Evolutionary conservation across 1,284 basidiomycete species (phyloP).

Genomic region (Tranzscheliella williamsii): DNA sequence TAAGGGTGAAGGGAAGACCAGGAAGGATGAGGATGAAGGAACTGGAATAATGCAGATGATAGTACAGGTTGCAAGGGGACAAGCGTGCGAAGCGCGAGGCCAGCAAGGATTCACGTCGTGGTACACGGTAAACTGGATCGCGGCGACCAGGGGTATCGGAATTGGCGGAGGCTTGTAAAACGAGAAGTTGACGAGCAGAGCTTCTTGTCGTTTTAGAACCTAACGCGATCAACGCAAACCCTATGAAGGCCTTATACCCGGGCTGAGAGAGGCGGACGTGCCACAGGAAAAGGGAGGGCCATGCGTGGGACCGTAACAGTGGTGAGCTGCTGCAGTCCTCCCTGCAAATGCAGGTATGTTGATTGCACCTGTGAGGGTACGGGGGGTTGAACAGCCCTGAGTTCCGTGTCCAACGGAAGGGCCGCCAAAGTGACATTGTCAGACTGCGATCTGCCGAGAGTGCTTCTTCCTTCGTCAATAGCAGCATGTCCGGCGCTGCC

Average conservation of each 20-base stretch:
- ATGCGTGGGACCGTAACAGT: no score
- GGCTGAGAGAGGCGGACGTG: constrained; percentile 6
- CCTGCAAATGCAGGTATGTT: no score
- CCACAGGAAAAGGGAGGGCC: constrained; percentile 24
- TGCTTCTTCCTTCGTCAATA: constrained; percentile 2
- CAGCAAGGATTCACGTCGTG: not conserved
- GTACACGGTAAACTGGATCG: constrained; percentile 21
- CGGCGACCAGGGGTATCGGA: no score
- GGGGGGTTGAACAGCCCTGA: constrained; percentile 15
- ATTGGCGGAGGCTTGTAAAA: no score
- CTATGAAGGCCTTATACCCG: constrained; percentile 7
- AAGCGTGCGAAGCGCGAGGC: not conserved
- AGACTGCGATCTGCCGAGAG: constrained; percentile 29
- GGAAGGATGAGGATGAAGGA: constrained; percentile 8
- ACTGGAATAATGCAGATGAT: constrained; percentile 16
- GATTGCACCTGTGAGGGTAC: no score
- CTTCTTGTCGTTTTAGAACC: no score
- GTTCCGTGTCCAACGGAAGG: constrained; percentile 23
- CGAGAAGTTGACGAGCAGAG: no score
- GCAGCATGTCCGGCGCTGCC: not conserved
- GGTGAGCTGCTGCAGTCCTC: constrained; percentile 1
- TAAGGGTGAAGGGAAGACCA: not conserved
- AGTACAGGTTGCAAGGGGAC: constrained; percentile 30
- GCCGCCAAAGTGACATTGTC: constrained; percentile 37
- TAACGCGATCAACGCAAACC: no score